phyloP scores from a whole-genome alignment of 192 early-diverging fungal genomes.

The Kickxella alabastrina region DNA sequence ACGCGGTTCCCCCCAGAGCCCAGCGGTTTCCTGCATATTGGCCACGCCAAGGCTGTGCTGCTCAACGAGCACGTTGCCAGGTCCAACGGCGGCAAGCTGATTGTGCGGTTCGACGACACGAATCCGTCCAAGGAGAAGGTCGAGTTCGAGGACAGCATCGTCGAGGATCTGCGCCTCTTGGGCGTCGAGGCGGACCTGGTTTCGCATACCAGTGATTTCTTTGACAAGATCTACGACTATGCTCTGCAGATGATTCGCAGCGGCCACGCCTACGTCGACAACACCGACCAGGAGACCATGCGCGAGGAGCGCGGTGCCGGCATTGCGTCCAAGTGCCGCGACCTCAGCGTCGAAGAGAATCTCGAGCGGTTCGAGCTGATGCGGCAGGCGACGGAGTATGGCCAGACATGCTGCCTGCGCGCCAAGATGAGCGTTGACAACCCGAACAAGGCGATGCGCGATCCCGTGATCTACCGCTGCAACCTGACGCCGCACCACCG shows the following conservation, averaged over 20 bases:
- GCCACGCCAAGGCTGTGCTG: conserved; percentile 97
- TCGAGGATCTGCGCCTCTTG: conserved; percentile 86
- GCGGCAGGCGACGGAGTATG: conserved; percentile 78
- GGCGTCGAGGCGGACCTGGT: conserved; percentile 74
- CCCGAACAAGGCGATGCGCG: conserved; percentile 89
- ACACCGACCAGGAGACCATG: conserved; percentile 87
- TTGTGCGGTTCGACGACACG: conserved; percentile 97
- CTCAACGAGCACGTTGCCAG: conserved; percentile 97
- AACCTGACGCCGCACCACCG: conserved; percentile 83
- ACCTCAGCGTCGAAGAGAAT: conserved; percentile 87
- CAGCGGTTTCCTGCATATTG: conserved; percentile 97
- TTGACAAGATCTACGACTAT: conserved; percentile 80
- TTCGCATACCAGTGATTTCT: conserved; percentile 92
- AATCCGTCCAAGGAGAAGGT: conserved; percentile 96
- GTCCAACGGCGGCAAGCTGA: conserved; percentile 84
- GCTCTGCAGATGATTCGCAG: conserved; percentile 80
- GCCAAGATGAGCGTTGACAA: conserved; percentile 92
- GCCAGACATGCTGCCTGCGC: conserved; percentile 79
- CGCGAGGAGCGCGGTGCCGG: conserved; percentile 77
- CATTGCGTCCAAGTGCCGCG: conserved; percentile 78
- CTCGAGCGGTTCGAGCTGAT: conserved; percentile 88
- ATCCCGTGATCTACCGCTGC: conserved; percentile 96
- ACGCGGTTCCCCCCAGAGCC: conserved; percentile 99
- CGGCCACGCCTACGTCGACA: conserved; percentile 91
- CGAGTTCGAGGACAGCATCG: conserved; percentile 95